These are phyloP conservation scores for Nakazawaea molendinolei DNA, from an alignment of 805 yeast species.

Conservation along the genomic window DNA sequence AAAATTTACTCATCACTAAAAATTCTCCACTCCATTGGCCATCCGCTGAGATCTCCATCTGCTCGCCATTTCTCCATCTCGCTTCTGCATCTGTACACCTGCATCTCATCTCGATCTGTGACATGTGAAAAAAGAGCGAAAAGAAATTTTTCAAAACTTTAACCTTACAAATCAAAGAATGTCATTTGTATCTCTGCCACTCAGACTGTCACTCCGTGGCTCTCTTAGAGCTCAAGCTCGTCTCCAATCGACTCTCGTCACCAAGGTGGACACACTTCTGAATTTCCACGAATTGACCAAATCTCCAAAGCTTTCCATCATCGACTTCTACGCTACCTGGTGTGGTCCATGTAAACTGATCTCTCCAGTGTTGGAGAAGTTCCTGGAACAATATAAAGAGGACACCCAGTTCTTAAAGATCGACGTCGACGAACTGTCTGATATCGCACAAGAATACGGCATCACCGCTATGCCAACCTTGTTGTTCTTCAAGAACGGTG, in stretches of 20 bases:
- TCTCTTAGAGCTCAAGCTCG: not conserved
- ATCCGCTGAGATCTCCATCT: no score
- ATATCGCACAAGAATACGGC: conserved; percentile 54
- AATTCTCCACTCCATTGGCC: no score
- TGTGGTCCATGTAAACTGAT: conserved; percentile 78
- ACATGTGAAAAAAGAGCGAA: no score
- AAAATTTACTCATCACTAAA: no score
- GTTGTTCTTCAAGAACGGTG: conserved; percentile 53
- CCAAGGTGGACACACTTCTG: conserved; percentile 25
- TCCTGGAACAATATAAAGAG: conserved; percentile 32
- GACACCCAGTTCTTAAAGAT: conserved; percentile 60
- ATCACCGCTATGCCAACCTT: conserved; percentile 77
- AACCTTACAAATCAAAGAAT: no score
- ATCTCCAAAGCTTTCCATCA: conserved; percentile 37
- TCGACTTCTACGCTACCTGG: conserved; percentile 70
- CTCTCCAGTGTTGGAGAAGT: conserved; percentile 44
- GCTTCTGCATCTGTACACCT: no score
- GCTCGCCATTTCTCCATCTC: no score
- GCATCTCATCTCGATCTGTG: no score
- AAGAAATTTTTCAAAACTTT: no score
- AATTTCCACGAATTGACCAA: conserved; percentile 30
- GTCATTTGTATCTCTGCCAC: not conserved
- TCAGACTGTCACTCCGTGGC: not conserved
- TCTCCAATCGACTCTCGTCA: conserved; percentile 17
- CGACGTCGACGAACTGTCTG: conserved; percentile 60